Evolutionary conservation across 805 yeast genomes (phyloP).

Genomic region (Maudiozyma turicensis): DNA sequence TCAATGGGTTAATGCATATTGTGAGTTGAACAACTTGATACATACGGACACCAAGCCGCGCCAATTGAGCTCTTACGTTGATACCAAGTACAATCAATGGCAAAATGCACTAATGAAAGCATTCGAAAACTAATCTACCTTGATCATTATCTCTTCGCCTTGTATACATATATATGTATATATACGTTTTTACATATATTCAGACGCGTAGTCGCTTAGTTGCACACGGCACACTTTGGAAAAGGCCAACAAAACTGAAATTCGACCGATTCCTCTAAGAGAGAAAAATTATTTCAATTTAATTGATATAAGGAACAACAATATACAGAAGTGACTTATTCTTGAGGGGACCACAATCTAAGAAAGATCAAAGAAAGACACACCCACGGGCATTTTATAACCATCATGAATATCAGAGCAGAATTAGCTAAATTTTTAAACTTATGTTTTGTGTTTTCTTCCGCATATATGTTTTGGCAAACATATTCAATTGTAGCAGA

Average conservation of each 20-base stretch:
- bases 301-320: too few species aligned
- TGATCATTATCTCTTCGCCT: neutral
- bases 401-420: constrained; percentile 48
- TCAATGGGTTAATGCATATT: constrained; percentile 30
- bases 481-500: constrained; percentile 64
- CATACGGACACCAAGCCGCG: too few species aligned
- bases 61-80: neutral
- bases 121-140: neutral
- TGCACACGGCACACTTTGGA: too few species aligned
- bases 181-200: too few species aligned
- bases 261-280: too few species aligned
- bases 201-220: too few species aligned
- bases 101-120: neutral
- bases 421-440: constrained; percentile 58
- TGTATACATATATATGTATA: too few species aligned
- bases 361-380: neutral
- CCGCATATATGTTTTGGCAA: constrained; percentile 91
- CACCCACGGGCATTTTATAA: too few species aligned
- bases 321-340: too few species aligned
- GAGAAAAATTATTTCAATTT: too few species aligned
- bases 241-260: too few species aligned
- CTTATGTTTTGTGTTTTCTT: constrained; percentile 69
- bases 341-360: neutral
- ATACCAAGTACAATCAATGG: neutral
- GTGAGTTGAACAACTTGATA: neutral